These are phyloP conservation scores for Plasmodium inui DNA, from an alignment of 169 alveolate species.

Conservation along the genomic window DNA sequence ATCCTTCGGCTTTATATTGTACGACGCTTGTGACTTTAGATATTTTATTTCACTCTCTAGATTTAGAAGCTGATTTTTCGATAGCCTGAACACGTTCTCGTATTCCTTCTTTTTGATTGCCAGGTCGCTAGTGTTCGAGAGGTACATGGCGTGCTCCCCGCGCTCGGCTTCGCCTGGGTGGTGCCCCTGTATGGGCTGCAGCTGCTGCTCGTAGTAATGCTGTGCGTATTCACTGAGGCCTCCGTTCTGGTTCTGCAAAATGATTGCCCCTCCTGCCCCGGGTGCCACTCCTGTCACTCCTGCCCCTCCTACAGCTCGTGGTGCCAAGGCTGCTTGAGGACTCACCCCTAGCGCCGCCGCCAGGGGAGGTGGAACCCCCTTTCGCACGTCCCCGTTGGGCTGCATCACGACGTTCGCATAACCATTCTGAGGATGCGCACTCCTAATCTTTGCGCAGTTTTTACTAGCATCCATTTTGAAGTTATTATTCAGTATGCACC, in stretches of 20 bases:
- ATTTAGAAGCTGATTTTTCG: slow-evolving; percentile 39
- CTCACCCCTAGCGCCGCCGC: background rate
- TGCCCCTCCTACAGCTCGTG: background rate
- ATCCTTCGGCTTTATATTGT: slow-evolving; percentile 28
- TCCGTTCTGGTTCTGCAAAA: background rate
- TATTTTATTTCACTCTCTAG: slow-evolving; percentile 54
- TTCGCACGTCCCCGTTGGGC: background rate
- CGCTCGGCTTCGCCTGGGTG: background rate
- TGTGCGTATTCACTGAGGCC: background rate
- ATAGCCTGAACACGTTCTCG: slow-evolving; percentile 32
- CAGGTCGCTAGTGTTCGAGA: background rate
- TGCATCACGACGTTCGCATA: background rate
- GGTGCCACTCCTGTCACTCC: background rate
- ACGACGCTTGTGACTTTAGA: slow-evolving; percentile 25
- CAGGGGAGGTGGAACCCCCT: background rate
- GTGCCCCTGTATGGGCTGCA: background rate
- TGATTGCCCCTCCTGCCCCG: background rate
- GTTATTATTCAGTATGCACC: background rate
- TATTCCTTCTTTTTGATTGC: slow-evolving; percentile 23
- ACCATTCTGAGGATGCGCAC: background rate
- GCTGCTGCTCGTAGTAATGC: background rate
- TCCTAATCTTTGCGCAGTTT: background rate
- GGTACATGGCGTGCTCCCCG: background rate
- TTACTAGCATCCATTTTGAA: background rate
- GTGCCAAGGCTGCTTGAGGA: background rate